phyloP scores from a whole-genome alignment of 78 protist genomes.

The Protostelium mycophagum region DNA sequence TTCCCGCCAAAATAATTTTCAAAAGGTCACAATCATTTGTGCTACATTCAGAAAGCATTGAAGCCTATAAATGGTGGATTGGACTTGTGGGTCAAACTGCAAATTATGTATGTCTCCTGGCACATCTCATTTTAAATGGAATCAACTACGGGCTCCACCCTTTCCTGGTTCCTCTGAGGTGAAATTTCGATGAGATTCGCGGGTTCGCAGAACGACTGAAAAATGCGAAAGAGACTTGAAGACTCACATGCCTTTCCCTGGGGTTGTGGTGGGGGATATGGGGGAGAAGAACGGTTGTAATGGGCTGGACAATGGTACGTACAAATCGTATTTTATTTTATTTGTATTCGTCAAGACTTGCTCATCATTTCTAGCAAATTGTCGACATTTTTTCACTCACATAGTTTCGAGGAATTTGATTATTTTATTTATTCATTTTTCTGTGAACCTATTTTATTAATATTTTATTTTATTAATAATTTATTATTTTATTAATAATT shows the following conservation, averaged over 20 bases:
- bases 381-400: no score
- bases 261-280: conserved; percentile 47
- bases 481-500: no score
- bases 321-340: no score
- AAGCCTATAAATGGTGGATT: conserved; percentile 72
- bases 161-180: conserved; percentile 45
- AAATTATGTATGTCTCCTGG: conserved; percentile 37
- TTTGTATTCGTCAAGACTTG: no score
- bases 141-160: conserved; percentile 63
- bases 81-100: conserved; percentile 51
- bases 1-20: no score
- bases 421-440: no score
- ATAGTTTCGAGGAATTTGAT: no score
- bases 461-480: no score
- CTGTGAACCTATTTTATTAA: no score
- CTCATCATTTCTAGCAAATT: no score
- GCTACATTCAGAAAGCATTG: conserved; percentile 38
- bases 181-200: no score
- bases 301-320: conserved; percentile 69
- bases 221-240: conserved; percentile 11
- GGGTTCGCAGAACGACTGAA: neutral
- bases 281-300: conserved; percentile 66
- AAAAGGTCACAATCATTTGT: conserved; percentile 27
- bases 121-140: conserved; percentile 33
- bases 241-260: conserved; percentile 22